Conservation (phyloP, 352 stramenopile species). For the Saprolegnia diclina region DNA sequence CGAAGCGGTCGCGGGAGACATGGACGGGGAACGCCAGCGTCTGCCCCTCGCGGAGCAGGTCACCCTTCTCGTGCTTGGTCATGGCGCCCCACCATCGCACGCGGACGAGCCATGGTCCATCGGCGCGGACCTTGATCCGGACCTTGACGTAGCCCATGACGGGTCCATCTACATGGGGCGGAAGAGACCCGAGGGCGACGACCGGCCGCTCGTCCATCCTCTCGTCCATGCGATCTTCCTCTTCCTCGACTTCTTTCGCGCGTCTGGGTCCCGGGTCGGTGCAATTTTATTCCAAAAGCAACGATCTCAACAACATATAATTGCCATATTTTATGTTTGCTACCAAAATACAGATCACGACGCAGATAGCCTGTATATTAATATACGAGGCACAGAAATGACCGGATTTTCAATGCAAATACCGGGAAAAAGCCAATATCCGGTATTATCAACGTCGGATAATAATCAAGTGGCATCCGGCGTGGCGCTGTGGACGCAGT, state of each 20-base stretch:
- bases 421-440: too few species aligned
- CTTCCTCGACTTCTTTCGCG: background rate
- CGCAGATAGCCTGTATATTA: too few species aligned
- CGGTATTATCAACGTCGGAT: too few species aligned
- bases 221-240: background rate
- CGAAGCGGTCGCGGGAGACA: conserved; percentile 18
- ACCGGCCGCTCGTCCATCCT: background rate
- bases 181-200: conserved; percentile 19
- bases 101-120: conserved; percentile 14
- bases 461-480: too few species aligned
- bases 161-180: conserved; percentile 21
- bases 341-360: too few species aligned
- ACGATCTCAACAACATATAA: too few species aligned
- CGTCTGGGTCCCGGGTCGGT: too few species aligned
- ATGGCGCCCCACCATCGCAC: conserved; percentile 26
- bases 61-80: conserved; percentile 11
- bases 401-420: too few species aligned
- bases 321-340: too few species aligned
- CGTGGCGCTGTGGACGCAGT: too few species aligned
- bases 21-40: conserved; percentile 20
- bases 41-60: conserved; percentile 24
- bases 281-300: too few species aligned
- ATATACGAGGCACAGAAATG: too few species aligned
- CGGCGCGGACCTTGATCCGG: conserved; percentile 1
- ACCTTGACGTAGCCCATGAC: conserved; percentile 21